Evolutionary conservation across 768 basidiomycete genomes (phyloP).

Genomic region (Boletus pseudo-olivaceus): DNA sequence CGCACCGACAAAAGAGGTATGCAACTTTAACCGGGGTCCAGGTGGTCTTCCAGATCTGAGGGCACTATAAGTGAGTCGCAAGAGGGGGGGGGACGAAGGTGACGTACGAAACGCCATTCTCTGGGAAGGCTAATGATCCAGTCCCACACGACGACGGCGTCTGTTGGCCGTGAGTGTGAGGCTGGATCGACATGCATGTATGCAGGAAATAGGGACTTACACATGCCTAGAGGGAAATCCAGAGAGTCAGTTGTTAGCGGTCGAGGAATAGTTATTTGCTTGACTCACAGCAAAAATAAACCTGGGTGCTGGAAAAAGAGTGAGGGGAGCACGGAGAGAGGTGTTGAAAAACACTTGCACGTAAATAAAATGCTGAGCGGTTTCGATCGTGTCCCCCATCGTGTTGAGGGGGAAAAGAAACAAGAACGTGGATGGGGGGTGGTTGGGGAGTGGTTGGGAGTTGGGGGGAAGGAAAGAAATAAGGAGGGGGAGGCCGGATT

Average conservation of each 20-base stretch:
- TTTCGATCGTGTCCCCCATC: conserved; percentile 48
- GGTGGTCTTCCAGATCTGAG: conserved; percentile 74
- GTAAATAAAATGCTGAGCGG: conserved; percentile 75
- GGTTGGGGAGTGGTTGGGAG: conserved; percentile 4
- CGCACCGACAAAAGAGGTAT: conserved; percentile 80
- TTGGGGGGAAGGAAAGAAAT: conserved; percentile 25
- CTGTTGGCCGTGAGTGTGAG: conserved; percentile 34
- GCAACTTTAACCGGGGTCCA: conserved; percentile 85
- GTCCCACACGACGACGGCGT: conserved; percentile 82
- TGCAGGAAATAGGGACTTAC: conserved; percentile 38
- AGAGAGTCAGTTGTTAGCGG: conserved; percentile 28
- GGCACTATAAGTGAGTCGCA: background rate
- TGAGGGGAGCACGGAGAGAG: conserved; percentile 9
- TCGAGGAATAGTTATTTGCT: conserved; percentile 15
- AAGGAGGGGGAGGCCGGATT: conserved; percentile 21
- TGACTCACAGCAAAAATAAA: conserved; percentile 81
- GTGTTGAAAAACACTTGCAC: conserved; percentile 39
- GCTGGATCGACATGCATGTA: conserved; percentile 14
- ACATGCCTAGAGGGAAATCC: conserved; percentile 55
- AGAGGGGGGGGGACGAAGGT: background rate
- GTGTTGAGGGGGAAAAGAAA: conserved; percentile 19
- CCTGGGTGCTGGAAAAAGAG: conserved; percentile 45
- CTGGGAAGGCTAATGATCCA: conserved; percentile 76
- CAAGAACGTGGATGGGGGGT: conserved; percentile 6
- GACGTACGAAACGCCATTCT: conserved; percentile 71